Evolutionary conservation across 352 stramenopile species (phyloP).

Genomic region (Globisporangium emineosum): DNA sequence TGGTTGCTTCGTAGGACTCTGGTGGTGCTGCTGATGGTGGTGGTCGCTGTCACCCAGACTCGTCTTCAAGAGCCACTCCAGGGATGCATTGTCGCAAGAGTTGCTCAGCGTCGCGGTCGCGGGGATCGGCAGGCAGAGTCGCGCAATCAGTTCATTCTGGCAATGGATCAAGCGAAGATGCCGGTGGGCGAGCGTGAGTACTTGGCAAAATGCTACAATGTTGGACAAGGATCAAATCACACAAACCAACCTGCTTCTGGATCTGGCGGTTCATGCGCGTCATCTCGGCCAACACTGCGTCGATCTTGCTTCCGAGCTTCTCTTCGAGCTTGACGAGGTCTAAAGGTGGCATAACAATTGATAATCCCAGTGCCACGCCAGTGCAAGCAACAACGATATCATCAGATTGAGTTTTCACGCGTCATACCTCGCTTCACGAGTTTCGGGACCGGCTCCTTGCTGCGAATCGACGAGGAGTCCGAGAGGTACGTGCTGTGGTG

Average conservation of each 20-base stretch:
- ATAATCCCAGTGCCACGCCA: background rate
- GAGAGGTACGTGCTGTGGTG: slow-evolving; percentile 43
- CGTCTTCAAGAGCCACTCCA: slow-evolving; percentile 65
- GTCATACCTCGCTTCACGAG: slow-evolving; percentile 55
- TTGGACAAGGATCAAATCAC: no score
- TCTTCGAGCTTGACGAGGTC: slow-evolving; percentile 63
- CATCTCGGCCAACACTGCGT: slow-evolving; percentile 49
- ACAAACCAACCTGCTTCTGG: slow-evolving; percentile 52
- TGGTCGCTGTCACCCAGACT: slow-evolving; percentile 40
- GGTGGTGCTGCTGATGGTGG: background rate
- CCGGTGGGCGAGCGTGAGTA: no score
- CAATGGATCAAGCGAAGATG: no score
- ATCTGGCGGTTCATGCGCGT: slow-evolving; percentile 52
- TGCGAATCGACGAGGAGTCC: slow-evolving; percentile 38
- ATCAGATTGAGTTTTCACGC: background rate
- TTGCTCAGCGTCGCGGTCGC: slow-evolving; percentile 11
- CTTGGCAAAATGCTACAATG: background rate
- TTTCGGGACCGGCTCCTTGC: slow-evolving; percentile 56
- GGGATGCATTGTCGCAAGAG: slow-evolving; percentile 31
- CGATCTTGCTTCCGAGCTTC: slow-evolving; percentile 50
- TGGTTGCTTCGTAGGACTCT: slow-evolving; percentile 2
- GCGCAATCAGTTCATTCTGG: slow-evolving; percentile 37
- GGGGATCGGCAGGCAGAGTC: slow-evolving; percentile 16
- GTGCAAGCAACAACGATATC: background rate
- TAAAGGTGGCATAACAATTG: slow-evolving; percentile 13